Evolutionary conservation across 306 rosid species (phyloP).

Genomic region (Acacia acuminata): DNA sequence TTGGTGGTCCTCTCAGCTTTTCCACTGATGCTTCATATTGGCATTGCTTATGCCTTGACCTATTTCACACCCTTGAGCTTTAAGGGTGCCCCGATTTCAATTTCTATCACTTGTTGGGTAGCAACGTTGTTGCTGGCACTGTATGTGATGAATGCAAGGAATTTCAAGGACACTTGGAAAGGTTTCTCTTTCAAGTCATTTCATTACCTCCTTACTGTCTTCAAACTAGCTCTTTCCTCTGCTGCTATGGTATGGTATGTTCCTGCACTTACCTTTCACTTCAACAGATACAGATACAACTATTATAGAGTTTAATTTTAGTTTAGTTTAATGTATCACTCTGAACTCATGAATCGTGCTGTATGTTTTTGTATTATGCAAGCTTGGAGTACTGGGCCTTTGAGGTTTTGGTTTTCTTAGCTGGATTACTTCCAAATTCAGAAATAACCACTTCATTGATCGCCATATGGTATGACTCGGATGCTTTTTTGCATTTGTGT

Average conservation of each 20-base stretch:
- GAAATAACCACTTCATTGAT: slow-evolving; percentile 69
- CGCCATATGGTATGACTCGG: slow-evolving; percentile 70
- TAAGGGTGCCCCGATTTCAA: slow-evolving; percentile 67
- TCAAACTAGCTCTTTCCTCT: slow-evolving; percentile 77
- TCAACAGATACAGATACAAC: neutral
- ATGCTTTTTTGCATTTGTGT: neutral
- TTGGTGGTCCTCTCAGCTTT: slow-evolving; percentile 51
- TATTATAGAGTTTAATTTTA: neutral
- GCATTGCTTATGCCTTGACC: slow-evolving; percentile 59
- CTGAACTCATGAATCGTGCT: slow-evolving; percentile 24
- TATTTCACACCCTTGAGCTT: slow-evolving; percentile 48
- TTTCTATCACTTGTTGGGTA: slow-evolving; percentile 67
- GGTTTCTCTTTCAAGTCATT: slow-evolving; percentile 68
- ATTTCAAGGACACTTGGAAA: slow-evolving; percentile 63
- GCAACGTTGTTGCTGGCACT: slow-evolving; percentile 42
- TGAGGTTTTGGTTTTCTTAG: slow-evolving; percentile 77
- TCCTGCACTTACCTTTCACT: neutral
- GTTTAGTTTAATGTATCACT: neutral
- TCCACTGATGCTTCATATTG: slow-evolving; percentile 49
- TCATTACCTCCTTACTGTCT: slow-evolving; percentile 35
- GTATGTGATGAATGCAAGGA: slow-evolving; percentile 45
- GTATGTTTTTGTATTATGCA: slow-evolving; percentile 26
- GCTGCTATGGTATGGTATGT: slow-evolving; percentile 83
- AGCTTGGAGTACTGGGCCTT: slow-evolving; percentile 97
- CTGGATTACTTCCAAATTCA: slow-evolving; percentile 74